These are phyloP conservation scores for Xylariales sp. DNA, from an alignment of 2,329 filamentous ascomycete genomes.

Conservation along the genomic window DNA sequence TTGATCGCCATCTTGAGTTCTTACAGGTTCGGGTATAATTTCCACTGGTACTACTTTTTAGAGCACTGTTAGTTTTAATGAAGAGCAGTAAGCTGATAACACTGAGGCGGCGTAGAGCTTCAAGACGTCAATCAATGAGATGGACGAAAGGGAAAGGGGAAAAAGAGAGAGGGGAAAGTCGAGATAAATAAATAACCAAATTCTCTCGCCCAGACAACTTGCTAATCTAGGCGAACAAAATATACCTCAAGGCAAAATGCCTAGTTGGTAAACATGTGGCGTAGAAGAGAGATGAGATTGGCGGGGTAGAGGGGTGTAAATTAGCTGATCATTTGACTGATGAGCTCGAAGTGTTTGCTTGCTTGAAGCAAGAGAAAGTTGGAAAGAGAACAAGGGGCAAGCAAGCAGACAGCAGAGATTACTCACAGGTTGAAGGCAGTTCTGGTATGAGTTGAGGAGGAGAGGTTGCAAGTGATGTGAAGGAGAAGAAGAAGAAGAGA, in stretches of 20 bases:
- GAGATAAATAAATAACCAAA: constrained; percentile 14
- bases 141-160: neutral
- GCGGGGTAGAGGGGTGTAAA: constrained; percentile 35
- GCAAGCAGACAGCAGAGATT: constrained; percentile 5
- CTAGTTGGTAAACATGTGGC: constrained; percentile 7
- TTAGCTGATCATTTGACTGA: constrained; percentile 23
- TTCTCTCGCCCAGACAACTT: constrained; percentile 18
- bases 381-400: neutral
- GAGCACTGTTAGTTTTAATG: constrained; percentile 21
- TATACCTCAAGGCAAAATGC: constrained; percentile 35
- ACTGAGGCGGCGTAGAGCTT: neutral
- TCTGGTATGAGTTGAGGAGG: neutral
- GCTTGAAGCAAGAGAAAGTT: constrained; percentile 9
- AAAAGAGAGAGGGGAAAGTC: neutral
- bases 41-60: constrained; percentile 23
- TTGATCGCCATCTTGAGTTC: constrained; percentile 82
- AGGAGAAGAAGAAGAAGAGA: constrained; percentile 22
- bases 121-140: neutral
- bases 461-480: constrained; percentile 16
- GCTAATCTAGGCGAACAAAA: constrained; percentile 18
- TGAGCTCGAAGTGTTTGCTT: constrained; percentile 11
- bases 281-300: constrained; percentile 30
- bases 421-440: constrained; percentile 25
- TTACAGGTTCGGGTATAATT: constrained; percentile 6
- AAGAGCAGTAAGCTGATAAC: constrained; percentile 3